Base-by-base conservation (phyloP, 2,329 filamentous ascomycete genomes). In the Hypoxylon sp. region DNA sequence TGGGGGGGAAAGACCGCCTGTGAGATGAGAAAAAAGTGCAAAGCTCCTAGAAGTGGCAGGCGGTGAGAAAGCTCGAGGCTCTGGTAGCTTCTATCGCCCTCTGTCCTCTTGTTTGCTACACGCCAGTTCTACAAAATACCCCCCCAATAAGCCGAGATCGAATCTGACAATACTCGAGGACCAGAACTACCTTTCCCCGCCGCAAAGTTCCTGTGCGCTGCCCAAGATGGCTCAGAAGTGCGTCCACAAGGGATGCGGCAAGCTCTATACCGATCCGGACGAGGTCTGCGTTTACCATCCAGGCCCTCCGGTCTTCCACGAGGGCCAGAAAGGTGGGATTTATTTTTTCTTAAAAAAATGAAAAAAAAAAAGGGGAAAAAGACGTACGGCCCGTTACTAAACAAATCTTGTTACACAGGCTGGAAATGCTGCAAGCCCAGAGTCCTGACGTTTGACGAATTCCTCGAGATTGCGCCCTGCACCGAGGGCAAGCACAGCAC, bases 381-480 rank as follows among this genome's bases (percentile, higher is more conserved):
- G 10, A 35, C 15, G 20, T 33, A 29, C 26, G 17, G n/a, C n/a
- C 31, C 31, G 31, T 35, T 45, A 21, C 3, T 9, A 13, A 51
- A 46, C 53, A 35, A 7, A 42, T 33, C 17, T 38, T 63, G 41
- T 27, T 15, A 23, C 51, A 40, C 70, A 97, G 94, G 95, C 72
- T 98, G 95, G 94, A 96, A 96, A 80, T 99, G 95, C 81, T 99
- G 95, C 85, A 98, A 97, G 79, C 89, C 93, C 55, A 90, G 95
- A 71, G 92, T 98, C 69, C 82, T 99, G 69, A 97, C 92, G 58
- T 99, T 99, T 74, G 95, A 99, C 78, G 95, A 99, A 78, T 99
- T 99, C 81, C 91, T 99, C 76, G 76, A 82, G 59, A 98, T 99
- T 69, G 81, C 90, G 46, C 94, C 95, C 31, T 99, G 95, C 82